Percentiles rank a stretch among this genome's conserved stretches.
These are phyloP conservation scores for Xeromyces bisporus DNA, from an alignment of 495 filamentous ascomycete species.

Conservation along the genomic window DNA sequence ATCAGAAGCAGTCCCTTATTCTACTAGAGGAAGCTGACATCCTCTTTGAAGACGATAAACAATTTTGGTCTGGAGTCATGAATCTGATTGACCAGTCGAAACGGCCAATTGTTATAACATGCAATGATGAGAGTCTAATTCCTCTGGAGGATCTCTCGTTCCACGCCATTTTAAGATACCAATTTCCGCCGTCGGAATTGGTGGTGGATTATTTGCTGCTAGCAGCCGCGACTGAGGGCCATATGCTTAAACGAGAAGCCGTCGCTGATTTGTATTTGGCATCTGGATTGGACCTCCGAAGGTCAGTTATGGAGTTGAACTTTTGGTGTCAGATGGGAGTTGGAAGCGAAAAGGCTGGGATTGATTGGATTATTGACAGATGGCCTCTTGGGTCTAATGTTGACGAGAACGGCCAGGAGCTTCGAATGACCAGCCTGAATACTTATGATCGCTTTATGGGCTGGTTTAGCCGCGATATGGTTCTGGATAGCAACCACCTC, in stretches of 20 bases:
- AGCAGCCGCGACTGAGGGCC: slow-evolving; percentile 79
- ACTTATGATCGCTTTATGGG: slow-evolving; percentile 71
- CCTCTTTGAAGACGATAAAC: slow-evolving; percentile 83
- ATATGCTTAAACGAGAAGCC: slow-evolving; percentile 52
- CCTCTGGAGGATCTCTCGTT: slow-evolving; percentile 53
- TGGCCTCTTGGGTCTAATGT: slow-evolving; percentile 55
- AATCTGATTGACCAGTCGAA: slow-evolving; percentile 67
- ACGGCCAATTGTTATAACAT: slow-evolving; percentile 85
- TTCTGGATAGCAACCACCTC: slow-evolving; percentile 7
- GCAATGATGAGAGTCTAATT: slow-evolving; percentile 69
- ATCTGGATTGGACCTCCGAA: slow-evolving; percentile 55
- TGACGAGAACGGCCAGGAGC: slow-evolving; percentile 42
- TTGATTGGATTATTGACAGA: slow-evolving; percentile 71
- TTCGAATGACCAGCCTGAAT: slow-evolving; percentile 68
- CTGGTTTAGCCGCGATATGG: slow-evolving; percentile 44
- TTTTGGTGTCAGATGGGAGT: slow-evolving; percentile 96
- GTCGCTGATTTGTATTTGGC: slow-evolving; percentile 52
- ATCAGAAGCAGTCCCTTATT: slow-evolving; percentile 86
- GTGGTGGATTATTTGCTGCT: slow-evolving; percentile 67
- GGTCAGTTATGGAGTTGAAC: slow-evolving; percentile 69
- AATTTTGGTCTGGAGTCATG: slow-evolving; percentile 77
- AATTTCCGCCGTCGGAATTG: slow-evolving; percentile 46
- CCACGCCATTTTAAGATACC: slow-evolving; percentile 77
- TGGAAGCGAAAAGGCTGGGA: slow-evolving; percentile 71
- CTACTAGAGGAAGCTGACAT: slow-evolving; percentile 89